Evolutionary conservation across 176 grass and related monocot species (phyloP).

Genomic region (Eleusine coracana): DNA sequence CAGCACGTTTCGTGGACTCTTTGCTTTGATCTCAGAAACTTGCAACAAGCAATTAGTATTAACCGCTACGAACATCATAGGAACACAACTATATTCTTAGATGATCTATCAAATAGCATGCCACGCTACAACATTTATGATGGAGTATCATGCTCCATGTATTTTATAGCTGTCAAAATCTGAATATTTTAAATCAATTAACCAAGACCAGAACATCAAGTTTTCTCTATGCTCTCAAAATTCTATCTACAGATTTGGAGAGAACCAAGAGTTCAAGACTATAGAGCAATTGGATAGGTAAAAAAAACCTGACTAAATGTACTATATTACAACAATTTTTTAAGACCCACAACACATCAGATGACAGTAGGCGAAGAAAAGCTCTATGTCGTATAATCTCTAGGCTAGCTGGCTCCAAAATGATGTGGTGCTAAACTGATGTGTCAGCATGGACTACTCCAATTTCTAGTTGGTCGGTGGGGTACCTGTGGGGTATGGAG

Average conservation of each 20-base stretch:
- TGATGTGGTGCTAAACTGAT: neutral
- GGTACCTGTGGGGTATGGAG: conserved; percentile 36
- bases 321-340: conserved; percentile 41
- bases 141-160: no score
- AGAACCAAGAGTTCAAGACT: neutral
- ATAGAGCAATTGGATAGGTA: conserved; percentile 24
- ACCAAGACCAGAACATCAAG: conserved; percentile 12
- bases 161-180: neutral
- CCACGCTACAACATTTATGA: no score
- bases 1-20: no score
- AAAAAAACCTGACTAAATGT: conserved; percentile 37
- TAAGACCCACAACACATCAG: conserved; percentile 22
- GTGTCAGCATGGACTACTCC: conserved; percentile 13
- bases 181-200: conserved; percentile 20
- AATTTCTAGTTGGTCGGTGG: conserved; percentile 51
- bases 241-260: conserved; percentile 8
- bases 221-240: conserved; percentile 8
- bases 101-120: no score
- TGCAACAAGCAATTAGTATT: no score
- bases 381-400: neutral
- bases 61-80: no score
- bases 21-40: no score
- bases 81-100: no score
- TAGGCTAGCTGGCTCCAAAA: conserved; percentile 12
- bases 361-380: neutral